Base-by-base conservation (phyloP, 257 asterid genomes). In the Nicotiana benthamiana region DNA sequence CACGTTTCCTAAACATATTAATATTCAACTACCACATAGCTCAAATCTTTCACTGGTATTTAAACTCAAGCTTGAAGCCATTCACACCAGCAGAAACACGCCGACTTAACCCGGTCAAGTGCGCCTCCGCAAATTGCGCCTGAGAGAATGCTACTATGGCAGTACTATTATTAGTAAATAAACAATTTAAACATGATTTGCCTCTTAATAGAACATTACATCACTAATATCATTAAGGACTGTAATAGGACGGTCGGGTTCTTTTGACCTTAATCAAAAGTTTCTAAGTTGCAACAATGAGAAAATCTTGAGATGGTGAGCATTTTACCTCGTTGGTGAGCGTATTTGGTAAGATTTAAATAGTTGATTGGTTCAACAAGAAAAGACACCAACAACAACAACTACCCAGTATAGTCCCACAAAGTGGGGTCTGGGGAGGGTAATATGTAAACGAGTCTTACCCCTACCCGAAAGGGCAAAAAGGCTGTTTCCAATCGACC, bases 71-170 rank as follows among this genome's bases (percentile, higher is more conserved):
- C 13, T 24, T 43, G 53, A 12, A 43, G 36, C 3, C 77, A 70
- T 43, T 70, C 65, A 81, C 85, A 77, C 75, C 52, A 65, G 48
- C 79, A 27, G 75, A 34, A 46, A 27, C 51, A n/a, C 81, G 75
- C 82, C 82, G 75, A 72, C 83, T 40, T 36, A 48, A 65, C 74
- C 72, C 56, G 62, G 87, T 87, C 93, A 89, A 89, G 77, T 67
- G 28, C 59, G 63, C 87, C 62, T 24, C 88, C 91, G 89, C 83
- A 54, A 80, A 89, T 87, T 82, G 83, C 90, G 89, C 88, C 88
- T 53, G 30, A 83, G 66, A 46, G 85, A 83, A 84, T 83, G 85
- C 82, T 84, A 81, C 87, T 27, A 32, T 77, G 79, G 59, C 84
- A 83, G 6, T 70, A n/a, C n/a, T n/a, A 74, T 75, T 70, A 74